Evolutionary conservation across 176 grass and related monocot genomes (phyloP).

Genomic region (Carex cristatella): DNA sequence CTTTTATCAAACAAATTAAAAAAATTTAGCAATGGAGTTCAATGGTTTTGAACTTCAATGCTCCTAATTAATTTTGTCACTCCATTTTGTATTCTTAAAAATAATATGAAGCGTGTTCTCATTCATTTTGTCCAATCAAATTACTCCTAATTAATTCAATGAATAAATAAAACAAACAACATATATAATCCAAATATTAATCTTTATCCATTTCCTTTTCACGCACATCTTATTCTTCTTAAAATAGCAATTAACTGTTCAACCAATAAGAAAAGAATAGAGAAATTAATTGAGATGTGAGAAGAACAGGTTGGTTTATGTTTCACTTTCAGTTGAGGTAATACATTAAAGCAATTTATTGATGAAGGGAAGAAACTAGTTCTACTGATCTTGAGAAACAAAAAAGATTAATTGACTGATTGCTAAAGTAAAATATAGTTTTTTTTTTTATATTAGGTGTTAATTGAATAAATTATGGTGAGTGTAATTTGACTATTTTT

Average conservation of each 20-base stretch:
- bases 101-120: too few species aligned
- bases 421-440: not conserved
- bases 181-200: too few species aligned
- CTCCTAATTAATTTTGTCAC: not conserved
- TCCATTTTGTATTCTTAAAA: not conserved
- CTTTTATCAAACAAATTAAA: too few species aligned
- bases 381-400: not conserved
- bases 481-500: not conserved
- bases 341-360: not conserved
- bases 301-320: not conserved
- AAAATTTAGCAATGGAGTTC: too few species aligned
- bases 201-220: not conserved
- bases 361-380: not conserved
- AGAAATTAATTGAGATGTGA: not conserved
- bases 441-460: not conserved
- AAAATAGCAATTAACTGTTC: not conserved
- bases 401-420: too few species aligned
- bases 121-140: not conserved
- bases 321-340: not conserved
- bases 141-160: not conserved
- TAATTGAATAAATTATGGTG: not conserved
- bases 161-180: too few species aligned
- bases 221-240: not conserved
- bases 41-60: too few species aligned
- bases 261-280: too few species aligned